phyloP scores from a whole-genome alignment of 2,329 filamentous ascomycete genomes.

The Fusarium brevicatenulatum region DNA sequence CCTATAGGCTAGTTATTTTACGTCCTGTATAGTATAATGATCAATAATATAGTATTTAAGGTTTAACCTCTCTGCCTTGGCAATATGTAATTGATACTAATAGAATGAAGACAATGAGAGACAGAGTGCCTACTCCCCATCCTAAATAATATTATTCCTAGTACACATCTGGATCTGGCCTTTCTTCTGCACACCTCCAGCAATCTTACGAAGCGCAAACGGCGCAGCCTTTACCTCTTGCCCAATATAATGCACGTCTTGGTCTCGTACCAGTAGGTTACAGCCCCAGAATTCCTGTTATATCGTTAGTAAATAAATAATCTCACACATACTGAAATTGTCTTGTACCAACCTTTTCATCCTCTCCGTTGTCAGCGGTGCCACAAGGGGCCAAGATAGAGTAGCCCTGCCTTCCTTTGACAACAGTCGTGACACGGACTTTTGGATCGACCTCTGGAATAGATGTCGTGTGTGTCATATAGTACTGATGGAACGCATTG shows the following conservation, averaged over 20 bases:
- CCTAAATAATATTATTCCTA: neutral
- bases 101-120: neutral
- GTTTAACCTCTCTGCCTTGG: neutral
- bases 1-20: too few species aligned
- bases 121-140: neutral
- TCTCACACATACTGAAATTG: neutral
- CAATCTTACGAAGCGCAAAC: neutral
- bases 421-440: neutral
- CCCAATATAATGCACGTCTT: neutral
- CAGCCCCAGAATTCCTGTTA: neutral
- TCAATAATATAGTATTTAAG: neutral
- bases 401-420: neutral
- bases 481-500: neutral
- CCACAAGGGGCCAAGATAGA: neutral
- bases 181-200: neutral
- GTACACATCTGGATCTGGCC: conserved; percentile 2
- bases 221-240: accelerated
- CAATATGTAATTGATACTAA: neutral
- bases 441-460: neutral
- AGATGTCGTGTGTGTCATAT: neutral
- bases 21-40: too few species aligned
- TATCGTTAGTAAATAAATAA: neutral
- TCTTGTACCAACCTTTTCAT: neutral
- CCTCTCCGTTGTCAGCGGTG: neutral
- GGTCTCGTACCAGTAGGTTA: neutral